Evolutionary conservation across 1,139 yeast species (phyloP), one percentile per base, ranked within the genome.

Genomic region (Saccharomycopsis phalli): DNA sequence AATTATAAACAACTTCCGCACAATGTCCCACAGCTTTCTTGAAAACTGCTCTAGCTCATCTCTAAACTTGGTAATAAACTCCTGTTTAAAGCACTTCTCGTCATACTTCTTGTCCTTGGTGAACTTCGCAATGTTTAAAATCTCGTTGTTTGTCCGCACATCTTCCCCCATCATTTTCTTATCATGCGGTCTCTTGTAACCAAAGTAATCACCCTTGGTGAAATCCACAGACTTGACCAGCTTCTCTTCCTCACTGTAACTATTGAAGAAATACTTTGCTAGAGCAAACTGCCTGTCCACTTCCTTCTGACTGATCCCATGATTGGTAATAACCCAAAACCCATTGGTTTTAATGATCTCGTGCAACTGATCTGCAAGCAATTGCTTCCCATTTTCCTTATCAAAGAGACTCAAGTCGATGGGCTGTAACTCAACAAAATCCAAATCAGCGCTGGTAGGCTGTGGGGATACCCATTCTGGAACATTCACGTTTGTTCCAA

Each of bases 271-370:
- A 28, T 17, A 22, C 17, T 30, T 14, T 4, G 40, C 40, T 17
- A 36, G 21, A 11, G 35, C 40, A 30, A 36, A 36, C 17, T 36
- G 40, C 17, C 34, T 7, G 18, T 36, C 40, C 14, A 36, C 31
- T 30, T 36, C 28, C 16, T 30, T 19, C 17, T 36, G 40, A 4
- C 19, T 10, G 13, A 36, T 36, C 10, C 40, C 40, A 27, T 36
- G 40, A 21, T 36, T 36, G 10, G 14, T 17, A 16, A 36, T 11
- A 11, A 30, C 29, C 40, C 40, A 36, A 19, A 36, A 36, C 20
- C 40, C 40, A 10, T 30, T 16, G 16, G n/a, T 17, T 16, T 21
- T 17, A 19, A 36, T 36, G 22, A 36, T 30, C 27, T 29, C 34
- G 14, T 36, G 40, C 35, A 36, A 36, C 27, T 19, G 11, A 10